A percentile compares a stretch with the other conserved stretches of the same genome.
Evolutionary conservation across 2,329 filamentous ascomycete genomes (phyloP).

Genomic region (Clonostachys byssicola): DNA sequence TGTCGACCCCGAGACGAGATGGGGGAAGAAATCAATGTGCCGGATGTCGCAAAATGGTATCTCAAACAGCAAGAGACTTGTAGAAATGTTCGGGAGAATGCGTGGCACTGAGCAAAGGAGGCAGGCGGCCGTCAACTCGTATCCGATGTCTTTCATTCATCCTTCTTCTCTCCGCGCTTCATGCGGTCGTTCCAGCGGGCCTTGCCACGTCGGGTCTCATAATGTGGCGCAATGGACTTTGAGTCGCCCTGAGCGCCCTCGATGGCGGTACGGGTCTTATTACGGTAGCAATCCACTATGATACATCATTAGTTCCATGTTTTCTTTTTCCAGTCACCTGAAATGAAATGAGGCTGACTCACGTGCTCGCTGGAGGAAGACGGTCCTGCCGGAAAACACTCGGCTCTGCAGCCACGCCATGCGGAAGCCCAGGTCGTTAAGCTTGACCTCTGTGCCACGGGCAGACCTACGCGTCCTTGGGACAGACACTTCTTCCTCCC

Average conservation of each 20-base stretch:
- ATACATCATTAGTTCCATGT: constrained; percentile 4
- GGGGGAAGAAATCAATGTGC: too few species aligned
- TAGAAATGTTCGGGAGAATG: constrained; percentile 3
- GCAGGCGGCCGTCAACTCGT: neutral
- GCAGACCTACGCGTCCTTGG: constrained; percentile 67
- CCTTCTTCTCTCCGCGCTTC: constrained; percentile 22
- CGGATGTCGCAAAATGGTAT: constrained; percentile 21
- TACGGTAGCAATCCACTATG: constrained; percentile 87
- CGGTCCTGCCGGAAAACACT: constrained; percentile 78
- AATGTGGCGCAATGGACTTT: constrained; percentile 72
- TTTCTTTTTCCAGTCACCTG: neutral
- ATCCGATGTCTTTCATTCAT: constrained; percentile 16
- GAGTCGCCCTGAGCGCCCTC: constrained; percentile 75
- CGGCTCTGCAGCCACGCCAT: constrained; percentile 97
- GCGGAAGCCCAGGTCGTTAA: constrained; percentile 90
- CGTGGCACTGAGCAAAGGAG: neutral
- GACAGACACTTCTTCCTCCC: constrained; percentile 68
- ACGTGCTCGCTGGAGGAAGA: constrained; percentile 91
- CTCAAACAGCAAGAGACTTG: constrained; percentile 11
- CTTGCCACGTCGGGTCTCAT: constrained; percentile 86
- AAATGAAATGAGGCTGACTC: constrained; percentile 37
- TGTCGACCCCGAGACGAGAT: too few species aligned
- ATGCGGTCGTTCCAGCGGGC: constrained; percentile 64
- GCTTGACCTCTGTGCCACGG: constrained; percentile 76
- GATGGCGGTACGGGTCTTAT: constrained; percentile 83